Evolutionary conservation across 208 protist genomes (phyloP).

Genomic region (Entamoeba invadens): DNA sequence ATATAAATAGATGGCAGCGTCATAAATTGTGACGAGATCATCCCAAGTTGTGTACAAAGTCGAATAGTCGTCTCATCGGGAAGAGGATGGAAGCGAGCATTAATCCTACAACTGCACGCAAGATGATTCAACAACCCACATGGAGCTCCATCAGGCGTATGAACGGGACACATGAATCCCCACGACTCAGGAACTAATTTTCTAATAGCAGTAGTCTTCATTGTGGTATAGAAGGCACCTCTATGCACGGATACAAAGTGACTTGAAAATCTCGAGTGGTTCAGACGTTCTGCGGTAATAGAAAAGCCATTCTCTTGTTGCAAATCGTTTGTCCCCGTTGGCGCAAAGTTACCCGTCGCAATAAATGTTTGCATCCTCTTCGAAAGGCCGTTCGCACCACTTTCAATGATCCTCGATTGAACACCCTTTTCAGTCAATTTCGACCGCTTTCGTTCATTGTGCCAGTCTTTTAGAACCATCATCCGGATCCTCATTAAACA

Average conservation of each 20-base stretch:
- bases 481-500: neutral
- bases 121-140: slow-evolving; percentile 98
- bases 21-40: neutral
- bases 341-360: slow-evolving; percentile 57
- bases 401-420: neutral
- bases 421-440: neutral
- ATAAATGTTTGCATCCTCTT: slow-evolving; percentile 54
- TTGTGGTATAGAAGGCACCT: slow-evolving; percentile 86
- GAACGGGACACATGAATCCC: slow-evolving; percentile 98
- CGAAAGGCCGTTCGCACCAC: slow-evolving; percentile 27
- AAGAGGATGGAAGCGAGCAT: neutral
- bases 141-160: slow-evolving; percentile 97
- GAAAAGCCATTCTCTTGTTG: slow-evolving; percentile 70
- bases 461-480: neutral
- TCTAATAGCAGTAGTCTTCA: slow-evolving; percentile 69
- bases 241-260: slow-evolving; percentile 86
- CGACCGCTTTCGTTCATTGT: neutral
- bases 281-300: slow-evolving; percentile 92
- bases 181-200: slow-evolving; percentile 92
- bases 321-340: slow-evolving; percentile 54
- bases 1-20: neutral
- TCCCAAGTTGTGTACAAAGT: neutral
- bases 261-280: slow-evolving; percentile 90
- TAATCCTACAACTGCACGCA: slow-evolving; percentile 28
- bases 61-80: neutral